Percentiles rank a stretch among this genome's conserved stretches.
Conservation (phyloP, 495 filamentous ascomycete genomes). For the Aspergillus homomorphus region DNA sequence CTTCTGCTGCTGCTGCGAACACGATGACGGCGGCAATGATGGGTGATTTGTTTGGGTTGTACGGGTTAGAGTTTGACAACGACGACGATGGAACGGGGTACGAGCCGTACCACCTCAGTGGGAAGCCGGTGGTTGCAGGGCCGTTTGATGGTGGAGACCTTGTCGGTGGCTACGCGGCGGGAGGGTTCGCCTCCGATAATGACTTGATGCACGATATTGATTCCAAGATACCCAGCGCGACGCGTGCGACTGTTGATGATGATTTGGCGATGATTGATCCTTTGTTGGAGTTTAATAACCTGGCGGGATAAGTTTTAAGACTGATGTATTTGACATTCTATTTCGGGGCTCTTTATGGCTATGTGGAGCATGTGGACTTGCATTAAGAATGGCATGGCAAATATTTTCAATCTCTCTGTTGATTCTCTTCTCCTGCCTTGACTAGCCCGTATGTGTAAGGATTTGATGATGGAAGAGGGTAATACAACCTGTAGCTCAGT, state of each 20-base stretch:
- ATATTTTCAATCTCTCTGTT: too few species aligned
- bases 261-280: constrained; percentile 38
- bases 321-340: background rate
- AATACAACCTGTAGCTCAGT: too few species aligned
- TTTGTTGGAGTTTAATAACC: constrained; percentile 28
- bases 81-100: constrained; percentile 18
- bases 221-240: constrained; percentile 31
- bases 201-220: constrained; percentile 32
- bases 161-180: constrained; percentile 10
- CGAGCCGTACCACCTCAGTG: constrained; percentile 16
- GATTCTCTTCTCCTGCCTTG: too few species aligned
- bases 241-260: constrained; percentile 14
- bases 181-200: constrained; percentile 17
- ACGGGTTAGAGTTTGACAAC: constrained; percentile 42
- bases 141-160: background rate
- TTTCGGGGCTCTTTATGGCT: background rate
- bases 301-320: constrained; percentile 22
- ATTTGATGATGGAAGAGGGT: too few species aligned
- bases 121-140: background rate
- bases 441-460: too few species aligned
- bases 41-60: constrained; percentile 38
- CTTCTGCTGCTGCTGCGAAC: background rate
- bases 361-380: too few species aligned
- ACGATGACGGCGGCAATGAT: constrained; percentile 9
- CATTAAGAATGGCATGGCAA: too few species aligned